phyloP scores from a whole-genome alignment of 2,329 filamentous ascomycete species.

The Aspergillus hortae region DNA sequence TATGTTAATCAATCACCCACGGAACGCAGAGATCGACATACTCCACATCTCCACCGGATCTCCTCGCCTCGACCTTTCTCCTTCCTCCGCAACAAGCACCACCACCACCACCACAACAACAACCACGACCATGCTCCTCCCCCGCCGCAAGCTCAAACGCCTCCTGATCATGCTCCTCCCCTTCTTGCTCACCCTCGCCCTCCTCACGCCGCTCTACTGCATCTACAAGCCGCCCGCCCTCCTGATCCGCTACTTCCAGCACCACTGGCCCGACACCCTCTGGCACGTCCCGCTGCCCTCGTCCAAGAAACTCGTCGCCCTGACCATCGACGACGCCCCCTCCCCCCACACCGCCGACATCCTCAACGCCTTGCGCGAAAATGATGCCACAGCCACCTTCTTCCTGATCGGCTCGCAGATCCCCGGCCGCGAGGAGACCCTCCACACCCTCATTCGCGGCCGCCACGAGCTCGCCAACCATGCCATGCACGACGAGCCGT shows the following conservation, averaged over 20 bases:
- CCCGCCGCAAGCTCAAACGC: slow-evolving; percentile 16
- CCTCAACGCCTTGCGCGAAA: slow-evolving; percentile 60
- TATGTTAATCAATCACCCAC: too few species aligned
- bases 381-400: slow-evolving; percentile 74
- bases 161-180: slow-evolving; percentile 34
- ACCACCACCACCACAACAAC: background rate
- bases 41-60: background rate
- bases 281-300: slow-evolving; percentile 60
- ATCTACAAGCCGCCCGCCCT: slow-evolving; percentile 77
- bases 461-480: slow-evolving; percentile 81
- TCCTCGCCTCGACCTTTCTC: background rate
- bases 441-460: slow-evolving; percentile 56
- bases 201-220: slow-evolving; percentile 55
- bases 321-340: slow-evolving; percentile 86
- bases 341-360: slow-evolving; percentile 70
- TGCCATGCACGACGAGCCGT: slow-evolving; percentile 82
- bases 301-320: slow-evolving; percentile 64
- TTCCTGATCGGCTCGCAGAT: slow-evolving; percentile 85
- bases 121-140: slow-evolving; percentile 10
- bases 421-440: slow-evolving; percentile 49
- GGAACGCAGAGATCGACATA: too few species aligned
- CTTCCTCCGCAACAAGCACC: background rate
- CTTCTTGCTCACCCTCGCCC: slow-evolving; percentile 27
- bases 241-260: slow-evolving; percentile 67
- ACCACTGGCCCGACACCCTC: slow-evolving; percentile 72